These are phyloP conservation scores for Diplodia mutila DNA, from an alignment of 2,329 filamentous ascomycete genomes.

Conservation along the genomic window DNA sequence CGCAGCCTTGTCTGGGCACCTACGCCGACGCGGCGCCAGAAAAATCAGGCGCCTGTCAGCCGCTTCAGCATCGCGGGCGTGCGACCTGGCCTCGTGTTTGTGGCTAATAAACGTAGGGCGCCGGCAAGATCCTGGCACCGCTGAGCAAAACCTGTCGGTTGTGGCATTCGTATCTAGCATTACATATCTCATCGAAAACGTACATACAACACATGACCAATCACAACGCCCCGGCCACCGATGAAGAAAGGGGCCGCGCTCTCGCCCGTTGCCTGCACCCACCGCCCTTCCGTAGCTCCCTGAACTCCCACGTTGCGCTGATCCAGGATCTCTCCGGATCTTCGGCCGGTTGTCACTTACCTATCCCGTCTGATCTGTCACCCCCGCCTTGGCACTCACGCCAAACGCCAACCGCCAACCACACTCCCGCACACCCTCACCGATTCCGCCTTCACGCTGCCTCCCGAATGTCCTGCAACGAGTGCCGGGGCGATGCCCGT, in stretches of 20 bases:
- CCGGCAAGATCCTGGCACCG: neutral
- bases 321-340: slow-evolving; percentile 12
- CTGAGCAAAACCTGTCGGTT: neutral
- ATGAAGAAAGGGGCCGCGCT: slow-evolving; percentile 5
- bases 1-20: slow-evolving; percentile 17
- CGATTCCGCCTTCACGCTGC: neutral
- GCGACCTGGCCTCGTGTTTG: slow-evolving; percentile 10
- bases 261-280: neutral
- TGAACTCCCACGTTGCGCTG: slow-evolving; percentile 11
- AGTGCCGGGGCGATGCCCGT: slow-evolving; percentile 9
- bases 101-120: neutral
- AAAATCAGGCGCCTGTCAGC: slow-evolving; percentile 1
- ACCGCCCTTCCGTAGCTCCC: neutral
- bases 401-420: too few species aligned
- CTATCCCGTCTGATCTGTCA: slow-evolving; percentile 1
- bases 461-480: slow-evolving; percentile 16
- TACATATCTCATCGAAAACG: slow-evolving; percentile 7
- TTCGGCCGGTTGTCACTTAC: neutral
- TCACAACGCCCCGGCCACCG: neutral
- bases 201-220: slow-evolving; percentile 11
- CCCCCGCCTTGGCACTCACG: neutral
- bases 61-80: neutral
- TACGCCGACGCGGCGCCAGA: neutral
- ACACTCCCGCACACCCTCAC: neutral
- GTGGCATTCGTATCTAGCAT: slow-evolving; percentile 1